Evolutionary conservation across 2,329 filamentous ascomycete species (phyloP), one percentile per base, ranked within the genome.

Genomic region (Calonectria pseudoreteaudii): DNA sequence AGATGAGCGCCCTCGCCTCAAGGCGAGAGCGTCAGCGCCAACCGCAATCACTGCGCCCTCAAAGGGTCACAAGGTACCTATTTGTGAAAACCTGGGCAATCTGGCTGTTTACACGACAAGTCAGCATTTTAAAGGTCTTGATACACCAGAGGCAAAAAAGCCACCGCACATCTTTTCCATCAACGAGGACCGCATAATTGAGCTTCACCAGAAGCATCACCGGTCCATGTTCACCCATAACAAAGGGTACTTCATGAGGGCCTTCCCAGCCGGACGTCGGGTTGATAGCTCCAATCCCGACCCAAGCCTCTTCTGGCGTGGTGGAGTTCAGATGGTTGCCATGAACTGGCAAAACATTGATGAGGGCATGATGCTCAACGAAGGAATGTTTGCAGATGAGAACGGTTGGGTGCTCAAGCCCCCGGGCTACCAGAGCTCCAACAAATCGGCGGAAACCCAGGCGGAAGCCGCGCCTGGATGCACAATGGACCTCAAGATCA

Each of bases 261-360:
- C 97, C 13, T 99, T 98, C 82, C 97, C 97, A 7, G 93, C 93
- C 30, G 93, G 91, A 4, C 90, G 91, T 74, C 92, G 96, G 44
- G 89, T 98, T 67, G 92, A 93, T 80, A 98, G 96, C 56, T 95
- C 94, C n/a, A 99, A 99, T 82, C 97, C 97, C 50, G 96, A 98
- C 80, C 97, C 97, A 0, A 93, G 95, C 76, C 92, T 92, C 53
- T 97, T 95, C 82, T 99, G 97, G 97, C 92, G 95, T 65, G 93
- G 94, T 68, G 97, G 97, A 34, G 96, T 98, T 26, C 97, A 99
- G 84, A 98, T 99, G 96, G 96, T 95, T 7, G 96, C 97, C 23
- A 90, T 98, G 84, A 99, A 99, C 83, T 98, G 97, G 96, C 97
- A 99, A 85, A 96, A 94, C 3, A 94, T 96, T 78, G 96, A 98